Evolutionary conservation across 345 rosid genomes (phyloP).

Genomic region (Zanthoxylum bungeanum): DNA sequence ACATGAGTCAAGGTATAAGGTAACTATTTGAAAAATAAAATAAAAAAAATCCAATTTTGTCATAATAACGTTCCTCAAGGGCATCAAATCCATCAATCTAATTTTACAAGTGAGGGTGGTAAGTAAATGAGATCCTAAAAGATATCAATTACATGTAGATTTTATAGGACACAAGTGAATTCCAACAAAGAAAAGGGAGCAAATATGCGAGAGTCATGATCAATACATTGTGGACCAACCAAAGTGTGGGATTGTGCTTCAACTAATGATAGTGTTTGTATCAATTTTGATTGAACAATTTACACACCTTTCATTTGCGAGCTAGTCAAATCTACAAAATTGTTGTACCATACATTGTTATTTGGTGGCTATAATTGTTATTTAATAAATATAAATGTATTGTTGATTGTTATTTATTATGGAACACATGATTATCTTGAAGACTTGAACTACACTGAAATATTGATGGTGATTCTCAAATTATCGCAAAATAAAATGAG

Average conservation of each 20-base stretch:
- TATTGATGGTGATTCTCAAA: too few species aligned
- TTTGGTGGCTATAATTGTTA: slow-evolving; percentile 1
- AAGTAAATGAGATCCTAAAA: background rate
- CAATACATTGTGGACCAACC: slow-evolving; percentile 9
- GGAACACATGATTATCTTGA: too few species aligned
- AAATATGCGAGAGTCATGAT: slow-evolving; percentile 7
- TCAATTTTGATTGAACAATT: background rate
- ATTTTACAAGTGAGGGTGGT: background rate
- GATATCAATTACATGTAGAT: background rate
- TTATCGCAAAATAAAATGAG: too few species aligned
- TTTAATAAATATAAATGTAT: too few species aligned
- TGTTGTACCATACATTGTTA: background rate
- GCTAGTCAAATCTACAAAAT: slow-evolving; percentile 6
- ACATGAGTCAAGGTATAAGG: too few species aligned
- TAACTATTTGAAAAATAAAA: too few species aligned
- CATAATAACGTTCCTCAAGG: too few species aligned
- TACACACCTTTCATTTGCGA: background rate
- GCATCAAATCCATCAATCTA: background rate
- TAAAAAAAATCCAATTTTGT: too few species aligned
- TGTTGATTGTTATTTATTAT: too few species aligned
- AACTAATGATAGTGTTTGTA: slow-evolving; percentile 11
- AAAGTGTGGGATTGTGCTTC: background rate
- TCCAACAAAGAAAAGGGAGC: background rate
- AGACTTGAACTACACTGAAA: too few species aligned
- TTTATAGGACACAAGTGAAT: background rate